Evolutionary conservation across 75 land plant genomes (phyloP).

Genomic region (Sequoiadendron giganteum): DNA sequence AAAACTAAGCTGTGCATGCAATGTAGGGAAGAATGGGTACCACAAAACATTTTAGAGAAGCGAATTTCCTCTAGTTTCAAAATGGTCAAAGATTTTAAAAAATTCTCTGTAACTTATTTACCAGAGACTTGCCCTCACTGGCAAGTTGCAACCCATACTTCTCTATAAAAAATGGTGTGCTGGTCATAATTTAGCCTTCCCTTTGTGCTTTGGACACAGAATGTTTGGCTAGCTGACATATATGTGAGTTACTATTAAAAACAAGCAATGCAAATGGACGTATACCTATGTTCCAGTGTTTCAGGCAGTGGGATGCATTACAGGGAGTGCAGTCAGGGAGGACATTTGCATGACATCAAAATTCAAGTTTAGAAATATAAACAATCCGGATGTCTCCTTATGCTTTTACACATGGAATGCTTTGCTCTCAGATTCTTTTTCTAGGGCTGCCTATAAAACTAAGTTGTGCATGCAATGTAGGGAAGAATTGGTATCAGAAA

Average conservation of each 20-base stretch:
- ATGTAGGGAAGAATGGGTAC: neutral
- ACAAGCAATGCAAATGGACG: too few relatives aligned
- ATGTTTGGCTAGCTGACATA: too few relatives aligned
- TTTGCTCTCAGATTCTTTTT: neutral
- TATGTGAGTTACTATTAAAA: too few relatives aligned
- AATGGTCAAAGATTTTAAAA: neutral
- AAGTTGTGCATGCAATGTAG: neutral
- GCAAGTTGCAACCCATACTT: neutral
- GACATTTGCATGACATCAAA: too few relatives aligned
- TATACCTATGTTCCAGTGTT: too few relatives aligned
- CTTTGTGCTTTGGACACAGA: too few relatives aligned
- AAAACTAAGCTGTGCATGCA: neutral
- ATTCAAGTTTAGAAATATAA: neutral
- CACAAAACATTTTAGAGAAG: neutral
- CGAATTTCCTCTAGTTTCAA: neutral
- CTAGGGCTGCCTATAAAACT: neutral
- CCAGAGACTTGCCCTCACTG: neutral
- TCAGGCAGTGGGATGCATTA: too few relatives aligned
- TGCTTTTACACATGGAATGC: neutral
- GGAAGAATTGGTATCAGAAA: neutral
- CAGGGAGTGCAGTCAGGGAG: too few relatives aligned
- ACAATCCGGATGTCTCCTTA: neutral
- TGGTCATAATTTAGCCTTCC: too few relatives aligned
- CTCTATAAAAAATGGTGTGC: neutral
- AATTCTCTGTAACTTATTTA: neutral